Evolutionary conservation across 306 rosid genomes (phyloP).

Genomic region (Datisca glomerata): DNA sequence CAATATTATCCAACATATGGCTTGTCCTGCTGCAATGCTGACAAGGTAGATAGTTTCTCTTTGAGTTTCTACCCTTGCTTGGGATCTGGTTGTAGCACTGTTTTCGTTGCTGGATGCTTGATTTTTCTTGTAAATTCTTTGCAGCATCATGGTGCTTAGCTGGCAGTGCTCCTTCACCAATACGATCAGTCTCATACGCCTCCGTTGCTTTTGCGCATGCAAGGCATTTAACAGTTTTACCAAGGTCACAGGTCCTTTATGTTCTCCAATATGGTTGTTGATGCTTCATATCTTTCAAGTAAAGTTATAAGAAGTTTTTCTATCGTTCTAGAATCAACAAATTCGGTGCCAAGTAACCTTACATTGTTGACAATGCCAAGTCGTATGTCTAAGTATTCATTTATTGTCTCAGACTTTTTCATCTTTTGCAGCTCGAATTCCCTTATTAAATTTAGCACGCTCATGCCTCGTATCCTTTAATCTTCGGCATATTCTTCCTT

Average conservation of each 20-base stretch:
- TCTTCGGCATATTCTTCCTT: neutral
- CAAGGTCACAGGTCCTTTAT: constrained; percentile 1
- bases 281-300: constrained; percentile 4
- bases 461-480: constrained; percentile 6
- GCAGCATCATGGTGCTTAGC: too few species aligned
- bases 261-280: neutral
- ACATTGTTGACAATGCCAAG: neutral
- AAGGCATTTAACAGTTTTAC: neutral
- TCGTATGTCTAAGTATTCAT: constrained; percentile 2
- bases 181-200: neutral
- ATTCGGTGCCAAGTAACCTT: neutral
- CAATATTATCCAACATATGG: too few species aligned
- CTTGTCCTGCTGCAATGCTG: too few species aligned
- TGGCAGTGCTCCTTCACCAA: constrained; percentile 7
- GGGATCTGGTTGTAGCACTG: too few species aligned
- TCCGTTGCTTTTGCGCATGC: constrained; percentile 7
- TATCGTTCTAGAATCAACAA: neutral
- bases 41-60: too few species aligned
- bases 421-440: constrained; percentile 9
- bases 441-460: neutral
- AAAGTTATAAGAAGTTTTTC: constrained; percentile 8
- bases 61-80: too few species aligned
- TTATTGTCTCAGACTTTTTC: constrained; percentile 1
- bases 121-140: too few species aligned
- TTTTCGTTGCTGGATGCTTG: too few species aligned